Base-by-base conservation (phyloP, 345 rosid species). In the Dimocarpus longan region DNA sequence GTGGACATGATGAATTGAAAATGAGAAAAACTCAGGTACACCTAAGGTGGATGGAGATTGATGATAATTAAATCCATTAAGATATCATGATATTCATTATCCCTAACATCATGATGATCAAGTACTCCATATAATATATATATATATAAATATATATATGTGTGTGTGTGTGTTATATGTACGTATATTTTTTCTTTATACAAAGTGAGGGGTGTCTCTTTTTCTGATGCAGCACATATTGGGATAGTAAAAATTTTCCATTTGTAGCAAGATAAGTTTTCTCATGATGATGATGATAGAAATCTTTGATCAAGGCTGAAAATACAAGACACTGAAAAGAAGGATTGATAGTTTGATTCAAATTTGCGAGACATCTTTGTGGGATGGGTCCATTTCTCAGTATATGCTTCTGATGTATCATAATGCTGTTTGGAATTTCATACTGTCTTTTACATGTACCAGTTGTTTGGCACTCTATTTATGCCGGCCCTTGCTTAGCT, bases 241-340 rank as follows among this genome's bases (percentile, higher is more conserved):
- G 78, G 71, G 48, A 65, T 65, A 19, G 22, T 60, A 19, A 75
- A 65, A 37, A 3, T 76, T 76, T 66, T 13, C 66, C 71, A 52
- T 32, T 50, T 52, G 21, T 37, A 66, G 72, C 32, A 66, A 67
- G 66, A 40, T 37, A 15, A 63, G 5, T 8, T 8, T 50, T 66
- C 12, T 7, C 39, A 24, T 13, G 54, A 74, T 48, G 12, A 42
- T 40, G 37, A 24, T 57, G 7, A 12, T 12, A 28, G 50, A 50
- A 76, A 65, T 65, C 10, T 44, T 62, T 40, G 71, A 66, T 71
- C 57, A 71, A 70, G 59, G 59, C 24, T 80, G 80, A 82, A 79
- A 86, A 71, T 67, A 76, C 78, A 78, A 78, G 84, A 80, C 86
- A 74, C 81, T 84, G 81, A 79, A 84, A 88, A 85, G 86, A 66